phyloP scores from a whole-genome alignment of 2,329 filamentous ascomycete genomes.

The Simplicillium sp. region DNA sequence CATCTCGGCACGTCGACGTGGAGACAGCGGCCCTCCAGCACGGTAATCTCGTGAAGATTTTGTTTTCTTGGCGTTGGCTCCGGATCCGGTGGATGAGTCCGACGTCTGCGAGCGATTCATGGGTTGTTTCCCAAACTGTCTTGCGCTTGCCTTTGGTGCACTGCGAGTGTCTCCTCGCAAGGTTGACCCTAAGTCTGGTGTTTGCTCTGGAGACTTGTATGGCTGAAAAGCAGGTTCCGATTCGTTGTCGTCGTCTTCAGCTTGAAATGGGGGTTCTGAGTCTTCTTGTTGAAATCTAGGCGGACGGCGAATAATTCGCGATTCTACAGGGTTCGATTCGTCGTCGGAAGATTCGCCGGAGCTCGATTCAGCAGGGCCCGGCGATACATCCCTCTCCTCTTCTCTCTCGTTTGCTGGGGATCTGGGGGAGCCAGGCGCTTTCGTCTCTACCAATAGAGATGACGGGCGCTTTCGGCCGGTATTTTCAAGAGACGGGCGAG shows the following conservation, averaged over 20 bases:
- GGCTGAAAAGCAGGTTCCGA: slow-evolving; percentile 47
- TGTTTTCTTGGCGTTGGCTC: not conserved
- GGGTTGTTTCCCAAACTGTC: slow-evolving; percentile 20
- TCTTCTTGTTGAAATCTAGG: slow-evolving; percentile 38
- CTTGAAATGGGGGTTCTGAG: slow-evolving; percentile 25
- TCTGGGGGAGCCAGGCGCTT: slow-evolving; percentile 3
- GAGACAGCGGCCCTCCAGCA: slow-evolving; percentile 37
- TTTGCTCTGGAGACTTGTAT: slow-evolving; percentile 23
- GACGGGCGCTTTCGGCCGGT: slow-evolving; percentile 28
- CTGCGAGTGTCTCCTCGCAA: slow-evolving; percentile 34
- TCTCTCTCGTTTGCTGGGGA: slow-evolving; percentile 11
- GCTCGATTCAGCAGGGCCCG: slow-evolving; percentile 26
- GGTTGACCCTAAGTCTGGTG: slow-evolving; percentile 42
- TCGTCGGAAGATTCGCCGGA: slow-evolving; percentile 33
- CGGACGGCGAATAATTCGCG: slow-evolving; percentile 50
- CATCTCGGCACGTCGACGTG: slow-evolving; percentile 49
- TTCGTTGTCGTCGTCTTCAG: slow-evolving; percentile 47
- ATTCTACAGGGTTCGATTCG: slow-evolving; percentile 44
- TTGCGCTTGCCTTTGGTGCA: slow-evolving; percentile 17
- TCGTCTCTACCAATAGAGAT: slow-evolving; percentile 28
- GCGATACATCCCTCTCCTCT: slow-evolving; percentile 17
- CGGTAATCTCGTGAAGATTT: slow-evolving; percentile 22
- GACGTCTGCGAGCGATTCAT: slow-evolving; percentile 45
- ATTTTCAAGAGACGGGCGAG: slow-evolving; percentile 17
- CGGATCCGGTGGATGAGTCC: slow-evolving; percentile 33